Percentiles rank a stretch among this genome's conserved stretches.
Conservation (phyloP, 2,329 filamentous ascomycete species). For the Exutisphaerella laricina region DNA sequence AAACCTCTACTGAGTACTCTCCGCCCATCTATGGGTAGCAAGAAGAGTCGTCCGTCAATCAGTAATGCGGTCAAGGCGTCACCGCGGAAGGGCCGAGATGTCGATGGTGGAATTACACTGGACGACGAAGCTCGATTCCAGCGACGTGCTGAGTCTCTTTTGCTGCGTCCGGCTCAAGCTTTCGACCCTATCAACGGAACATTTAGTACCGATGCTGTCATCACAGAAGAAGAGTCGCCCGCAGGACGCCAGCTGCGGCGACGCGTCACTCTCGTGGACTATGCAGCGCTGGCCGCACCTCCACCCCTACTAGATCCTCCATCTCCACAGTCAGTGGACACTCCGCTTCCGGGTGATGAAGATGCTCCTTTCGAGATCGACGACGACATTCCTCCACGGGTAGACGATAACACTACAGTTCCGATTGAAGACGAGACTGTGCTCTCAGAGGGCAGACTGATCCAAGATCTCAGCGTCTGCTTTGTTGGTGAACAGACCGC, state of each 20-base stretch:
- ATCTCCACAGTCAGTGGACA: neutral
- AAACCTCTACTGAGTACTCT: neutral
- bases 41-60: neutral
- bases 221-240: neutral
- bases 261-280: neutral
- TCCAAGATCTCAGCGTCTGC: neutral
- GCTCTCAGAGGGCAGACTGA: neutral
- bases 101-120: constrained; percentile 2
- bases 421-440: neutral
- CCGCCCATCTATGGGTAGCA: neutral
- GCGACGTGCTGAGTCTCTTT: neutral
- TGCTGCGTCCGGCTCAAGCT: neutral
- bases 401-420: too few species aligned
- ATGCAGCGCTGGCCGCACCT: neutral
- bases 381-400: too few species aligned
- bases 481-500: too few species aligned
- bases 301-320: neutral
- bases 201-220: neutral
- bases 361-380: neutral
- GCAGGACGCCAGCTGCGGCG: neutral
- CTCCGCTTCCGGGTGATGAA: too few species aligned
- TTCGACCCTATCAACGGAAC: constrained; percentile 1
- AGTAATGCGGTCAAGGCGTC: too few species aligned
- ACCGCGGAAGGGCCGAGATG: too few species aligned
- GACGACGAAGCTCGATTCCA: constrained; percentile 2